Evolutionary conservation across 768 basidiomycete genomes (phyloP).

Genomic region (Rhizopogon roseolus): DNA sequence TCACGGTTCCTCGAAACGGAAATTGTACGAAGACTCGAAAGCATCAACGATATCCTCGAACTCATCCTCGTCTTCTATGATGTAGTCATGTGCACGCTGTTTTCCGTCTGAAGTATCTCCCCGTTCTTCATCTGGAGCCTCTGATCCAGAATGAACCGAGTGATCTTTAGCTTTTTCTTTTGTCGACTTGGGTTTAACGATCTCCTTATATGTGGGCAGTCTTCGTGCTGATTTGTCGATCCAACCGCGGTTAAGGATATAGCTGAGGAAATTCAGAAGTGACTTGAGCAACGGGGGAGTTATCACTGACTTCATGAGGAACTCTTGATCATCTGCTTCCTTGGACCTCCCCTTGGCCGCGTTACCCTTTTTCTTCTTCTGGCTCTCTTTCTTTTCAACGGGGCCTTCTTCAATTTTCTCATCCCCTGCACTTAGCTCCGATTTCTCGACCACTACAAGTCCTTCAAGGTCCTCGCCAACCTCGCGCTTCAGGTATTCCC

Average conservation of each 20-base stretch:
- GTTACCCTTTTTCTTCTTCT: constrained; percentile 29
- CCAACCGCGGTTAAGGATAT: constrained; percentile 97
- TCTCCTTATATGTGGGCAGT: constrained; percentile 82
- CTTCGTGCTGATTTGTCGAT: constrained; percentile 72
- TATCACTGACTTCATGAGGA: constrained; percentile 75
- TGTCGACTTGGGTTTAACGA: constrained; percentile 38
- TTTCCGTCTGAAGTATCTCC: constrained; percentile 18
- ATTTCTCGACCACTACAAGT: constrained; percentile 52
- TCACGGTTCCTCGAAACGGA: constrained; percentile 94
- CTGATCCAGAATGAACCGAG: constrained; percentile 17
- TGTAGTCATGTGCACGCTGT: constrained; percentile 23
- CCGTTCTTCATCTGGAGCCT: constrained; percentile 20
- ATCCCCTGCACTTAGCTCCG: constrained; percentile 8
- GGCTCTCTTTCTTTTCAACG: constrained; percentile 21
- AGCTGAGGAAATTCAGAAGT: constrained; percentile 44
- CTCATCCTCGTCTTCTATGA: constrained; percentile 55
- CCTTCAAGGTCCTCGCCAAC: constrained; percentile 72
- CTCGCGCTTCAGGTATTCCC: constrained; percentile 72
- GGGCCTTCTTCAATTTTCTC: constrained; percentile 25
- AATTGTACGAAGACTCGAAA: constrained; percentile 97
- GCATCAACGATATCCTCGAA: constrained; percentile 90
- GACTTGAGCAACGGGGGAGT: not conserved
- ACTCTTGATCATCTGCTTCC: constrained; percentile 50
- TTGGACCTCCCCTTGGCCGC: constrained; percentile 26
- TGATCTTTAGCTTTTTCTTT: constrained; percentile 8